A percentile compares a stretch with the other conserved stretches of the same genome.
Conservation (phyloP, 495 filamentous ascomycete genomes). For the Hypoxylon rickii region DNA sequence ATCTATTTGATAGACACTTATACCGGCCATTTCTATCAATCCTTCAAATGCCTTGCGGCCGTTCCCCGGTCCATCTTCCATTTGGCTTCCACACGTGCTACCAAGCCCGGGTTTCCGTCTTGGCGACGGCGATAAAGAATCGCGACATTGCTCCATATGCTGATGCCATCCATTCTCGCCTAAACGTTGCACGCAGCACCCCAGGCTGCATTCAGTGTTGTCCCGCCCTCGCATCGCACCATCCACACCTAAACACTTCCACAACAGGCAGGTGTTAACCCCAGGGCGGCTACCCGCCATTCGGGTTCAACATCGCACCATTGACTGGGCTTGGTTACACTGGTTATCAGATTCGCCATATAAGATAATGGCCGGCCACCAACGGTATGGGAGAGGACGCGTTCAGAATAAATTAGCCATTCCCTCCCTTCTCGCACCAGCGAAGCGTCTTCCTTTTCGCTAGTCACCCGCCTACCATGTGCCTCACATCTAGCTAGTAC, state of each 20-base stretch:
- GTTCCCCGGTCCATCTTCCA: too few relatives aligned
- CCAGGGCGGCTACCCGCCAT: conserved; percentile 7
- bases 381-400: too few relatives aligned
- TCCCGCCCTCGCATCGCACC: neutral
- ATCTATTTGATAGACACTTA: too few relatives aligned
- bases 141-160: conserved; percentile 8
- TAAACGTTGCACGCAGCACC: neutral
- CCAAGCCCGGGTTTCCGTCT: too few relatives aligned
- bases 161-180: neutral
- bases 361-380: neutral
- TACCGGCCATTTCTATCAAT: too few relatives aligned
- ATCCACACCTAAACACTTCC: neutral
- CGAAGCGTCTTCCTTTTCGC: neutral
- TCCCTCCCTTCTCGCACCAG: neutral
- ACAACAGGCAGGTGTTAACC: conserved; percentile 4
- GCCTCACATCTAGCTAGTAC: too few relatives aligned
- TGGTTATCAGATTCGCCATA: neutral
- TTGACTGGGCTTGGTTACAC: neutral
- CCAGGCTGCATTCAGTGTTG: too few relatives aligned
- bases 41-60: too few relatives aligned
- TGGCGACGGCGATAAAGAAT: too few relatives aligned
- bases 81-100: too few relatives aligned
- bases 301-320: conserved; percentile 11
- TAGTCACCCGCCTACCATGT: neutral
- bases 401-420: too few relatives aligned